phyloP scores from a whole-genome alignment of 495 filamentous ascomycete species.

The Penicillium desertorum region DNA sequence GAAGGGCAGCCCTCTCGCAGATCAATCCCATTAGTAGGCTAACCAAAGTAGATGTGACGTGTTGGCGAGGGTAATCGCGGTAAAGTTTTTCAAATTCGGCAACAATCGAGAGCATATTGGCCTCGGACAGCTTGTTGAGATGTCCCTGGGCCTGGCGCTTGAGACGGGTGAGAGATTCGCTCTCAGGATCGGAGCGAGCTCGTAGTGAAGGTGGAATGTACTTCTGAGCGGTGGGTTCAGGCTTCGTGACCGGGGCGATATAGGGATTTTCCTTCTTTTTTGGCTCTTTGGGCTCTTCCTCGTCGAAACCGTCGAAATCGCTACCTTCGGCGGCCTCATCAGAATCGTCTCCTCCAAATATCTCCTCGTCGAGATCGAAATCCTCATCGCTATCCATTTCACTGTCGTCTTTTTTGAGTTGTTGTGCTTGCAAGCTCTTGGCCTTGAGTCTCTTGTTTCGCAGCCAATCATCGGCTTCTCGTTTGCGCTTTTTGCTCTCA shows the following conservation, averaged over 20 bases:
- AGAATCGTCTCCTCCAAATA: slow-evolving; percentile 31
- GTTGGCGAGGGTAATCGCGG: slow-evolving; percentile 71
- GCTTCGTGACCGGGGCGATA: slow-evolving; percentile 49
- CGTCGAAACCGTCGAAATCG: slow-evolving; percentile 45
- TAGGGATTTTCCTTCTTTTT: slow-evolving; percentile 63
- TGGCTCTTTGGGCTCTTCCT: slow-evolving; percentile 32
- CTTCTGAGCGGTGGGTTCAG: slow-evolving; percentile 47
- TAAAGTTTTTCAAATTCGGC: slow-evolving; percentile 81
- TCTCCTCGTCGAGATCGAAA: slow-evolving; percentile 28
- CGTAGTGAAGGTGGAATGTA: slow-evolving; percentile 89
- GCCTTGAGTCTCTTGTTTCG: slow-evolving; percentile 67
- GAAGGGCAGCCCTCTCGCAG: slow-evolving; percentile 69
- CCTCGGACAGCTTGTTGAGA: slow-evolving; percentile 88
- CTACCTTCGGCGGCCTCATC: slow-evolving; percentile 29
- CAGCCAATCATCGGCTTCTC: slow-evolving; percentile 57
- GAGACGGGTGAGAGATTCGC: slow-evolving; percentile 67
- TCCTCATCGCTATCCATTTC: slow-evolving; percentile 35
- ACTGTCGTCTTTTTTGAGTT: slow-evolving; percentile 24
- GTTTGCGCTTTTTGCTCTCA: slow-evolving; percentile 53
- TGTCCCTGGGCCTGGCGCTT: slow-evolving; percentile 81
- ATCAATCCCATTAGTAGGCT: slow-evolving; percentile 72
- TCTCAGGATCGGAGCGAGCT: slow-evolving; percentile 57
- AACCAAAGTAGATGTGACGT: slow-evolving; percentile 77
- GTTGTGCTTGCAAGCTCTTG: slow-evolving; percentile 40
- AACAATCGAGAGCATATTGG: slow-evolving; percentile 79